Percentiles rank a stretch among this genome's conserved stretches.
These are phyloP conservation scores for Pseudogymnoascus sp. DNA, from an alignment of 2,329 filamentous ascomycete species.

Conservation along the genomic window DNA sequence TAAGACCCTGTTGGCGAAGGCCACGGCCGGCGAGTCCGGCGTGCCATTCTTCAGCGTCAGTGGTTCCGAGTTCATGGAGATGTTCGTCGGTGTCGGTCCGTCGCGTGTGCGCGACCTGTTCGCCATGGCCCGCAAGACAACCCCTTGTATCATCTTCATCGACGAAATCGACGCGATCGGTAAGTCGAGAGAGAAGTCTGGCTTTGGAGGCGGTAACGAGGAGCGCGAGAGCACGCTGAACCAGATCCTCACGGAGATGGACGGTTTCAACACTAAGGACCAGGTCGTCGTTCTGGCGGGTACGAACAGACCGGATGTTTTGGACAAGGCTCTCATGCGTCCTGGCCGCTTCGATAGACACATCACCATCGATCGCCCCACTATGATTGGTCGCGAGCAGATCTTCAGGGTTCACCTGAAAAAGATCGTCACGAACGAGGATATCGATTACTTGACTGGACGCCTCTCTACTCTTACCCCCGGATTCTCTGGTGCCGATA, in stretches of 20 bases:
- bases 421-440: conserved; percentile 90
- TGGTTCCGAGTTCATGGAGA: conserved; percentile 98
- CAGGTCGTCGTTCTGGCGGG: conserved; percentile 95
- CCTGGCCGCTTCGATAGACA: conserved; percentile 96
- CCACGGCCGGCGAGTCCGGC: conserved; percentile 91
- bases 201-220: conserved; percentile 86
- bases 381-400: conserved; percentile 92
- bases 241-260: conserved; percentile 98
- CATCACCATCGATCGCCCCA: conserved; percentile 89
- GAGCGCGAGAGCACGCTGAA: conserved; percentile 96
- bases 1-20: conserved; percentile 96
- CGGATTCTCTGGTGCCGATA: conserved; percentile 95
- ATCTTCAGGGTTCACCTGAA: conserved; percentile 93
- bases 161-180: conserved; percentile 99
- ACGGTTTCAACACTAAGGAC: conserved; percentile 94
- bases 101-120: conserved; percentile 94
- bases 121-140: conserved; percentile 87
- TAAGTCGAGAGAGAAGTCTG: conserved; percentile 76
- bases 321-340: conserved; percentile 93
- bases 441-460: conserved; percentile 80
- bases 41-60: conserved; percentile 98
- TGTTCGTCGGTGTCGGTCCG: conserved; percentile 98
- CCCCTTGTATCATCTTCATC: conserved; percentile 98
- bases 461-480: conserved; percentile 88
- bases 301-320: conserved; percentile 89